Base-by-base conservation (phyloP, 305 asterid genomes). In the Coffea humblotiana region DNA sequence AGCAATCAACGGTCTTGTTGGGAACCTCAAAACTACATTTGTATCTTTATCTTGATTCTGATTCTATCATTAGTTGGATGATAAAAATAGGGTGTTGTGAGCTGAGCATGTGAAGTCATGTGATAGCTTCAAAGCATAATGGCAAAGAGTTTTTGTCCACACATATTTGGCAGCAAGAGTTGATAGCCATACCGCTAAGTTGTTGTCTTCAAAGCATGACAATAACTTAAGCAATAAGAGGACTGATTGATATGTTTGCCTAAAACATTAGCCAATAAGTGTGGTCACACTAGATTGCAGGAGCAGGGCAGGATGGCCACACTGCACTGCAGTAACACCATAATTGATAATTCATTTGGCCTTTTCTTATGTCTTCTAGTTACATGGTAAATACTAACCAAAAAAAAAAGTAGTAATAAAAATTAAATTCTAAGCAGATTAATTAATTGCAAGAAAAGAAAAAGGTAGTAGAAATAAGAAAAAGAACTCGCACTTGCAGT, bases 21-120 rank as follows among this genome's bases (percentile, higher is more conserved):
- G 80, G 18, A 65, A 73, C 47, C 78, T 64, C 18, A 73, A 32
- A 79, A 49, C 75, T 3, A 48, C 6, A 6, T 54, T 7, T 43
- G 52, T 27, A 63, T 79, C 48, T 73, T 79, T 61, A 48, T 79
- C 43, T 64, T 32, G 32, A 32, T 32, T 32, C 32, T 67, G 27
- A 51, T 71, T 43, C 23, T 16, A 80, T 52, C 47, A 45, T 56
- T 74, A 35, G 68, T 43, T 74, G 77, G 69, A 74, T 13, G 64
- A 65, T 60, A 47, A 29, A 54, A 11, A 54, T 48, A 32, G 48
- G 52, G 52, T 27, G n/a, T 49, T 23, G 68, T 75, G 78, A 47
- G 73, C 8, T 79, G 58, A 76, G 83, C 88, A 82, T 79, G 85
- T 85, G 88, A 79, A 79, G 56, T 68, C 85, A 79, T 82, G 85